A percentile compares a stretch with the other conserved stretches of the same genome.
phyloP scores from a whole-genome alignment of 768 basidiomycete species.

The Amanita pseudoporphyria region DNA sequence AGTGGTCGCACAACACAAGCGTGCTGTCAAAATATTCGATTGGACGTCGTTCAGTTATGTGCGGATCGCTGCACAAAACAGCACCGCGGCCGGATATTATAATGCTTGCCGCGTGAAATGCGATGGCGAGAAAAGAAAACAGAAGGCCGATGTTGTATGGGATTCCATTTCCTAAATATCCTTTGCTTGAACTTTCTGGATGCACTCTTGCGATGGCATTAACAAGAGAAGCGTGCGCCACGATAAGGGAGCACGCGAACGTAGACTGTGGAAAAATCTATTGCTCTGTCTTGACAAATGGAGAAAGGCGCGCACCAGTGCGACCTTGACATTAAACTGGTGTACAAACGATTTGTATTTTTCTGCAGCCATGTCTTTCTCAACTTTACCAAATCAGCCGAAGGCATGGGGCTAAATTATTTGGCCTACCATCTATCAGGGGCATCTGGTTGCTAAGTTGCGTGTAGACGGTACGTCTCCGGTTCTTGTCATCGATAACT shows the following conservation, averaged over 20 bases:
- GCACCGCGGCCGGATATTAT: conserved; percentile 1
- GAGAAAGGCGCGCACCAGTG: not conserved
- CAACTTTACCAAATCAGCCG: not conserved
- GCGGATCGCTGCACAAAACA: not conserved
- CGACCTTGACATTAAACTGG: conserved; percentile 1
- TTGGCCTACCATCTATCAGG: not conserved
- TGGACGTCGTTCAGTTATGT: not conserved
- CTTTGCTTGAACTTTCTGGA: not conserved
- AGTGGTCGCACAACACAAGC: not conserved
- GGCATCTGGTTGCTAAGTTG: not conserved
- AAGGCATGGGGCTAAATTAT: no score
- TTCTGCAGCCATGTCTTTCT: not conserved
- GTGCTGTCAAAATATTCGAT: not conserved
- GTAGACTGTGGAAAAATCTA: not conserved
- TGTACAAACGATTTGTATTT: conserved; percentile 1
- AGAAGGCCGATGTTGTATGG: not conserved
- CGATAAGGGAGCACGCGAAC: conserved; percentile 1
- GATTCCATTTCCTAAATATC: not conserved
- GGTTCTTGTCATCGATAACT: not conserved
- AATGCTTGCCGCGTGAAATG: conserved; percentile 1
- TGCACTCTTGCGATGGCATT: not conserved
- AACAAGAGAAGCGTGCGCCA: not conserved
- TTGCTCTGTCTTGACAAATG: not conserved
- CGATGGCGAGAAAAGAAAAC: not conserved
- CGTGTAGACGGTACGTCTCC: not conserved